phyloP scores from a whole-genome alignment of 129 eudicot genomes.

The Mikania micrantha region DNA sequence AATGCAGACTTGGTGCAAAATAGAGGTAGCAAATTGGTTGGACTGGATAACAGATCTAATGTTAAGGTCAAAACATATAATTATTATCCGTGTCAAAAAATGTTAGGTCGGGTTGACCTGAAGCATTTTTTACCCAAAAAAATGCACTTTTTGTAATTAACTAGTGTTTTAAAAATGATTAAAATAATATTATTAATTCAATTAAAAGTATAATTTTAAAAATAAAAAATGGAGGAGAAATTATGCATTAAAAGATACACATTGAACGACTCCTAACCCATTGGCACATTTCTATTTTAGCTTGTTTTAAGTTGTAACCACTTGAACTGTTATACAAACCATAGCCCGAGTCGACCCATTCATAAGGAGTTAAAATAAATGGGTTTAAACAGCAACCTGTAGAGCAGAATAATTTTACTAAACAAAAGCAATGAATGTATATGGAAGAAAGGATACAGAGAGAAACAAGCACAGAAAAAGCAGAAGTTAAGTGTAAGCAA shows the following conservation, averaged over 20 bases:
- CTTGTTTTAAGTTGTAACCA: not conserved
- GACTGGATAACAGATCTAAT: not conserved
- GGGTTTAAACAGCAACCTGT: not conserved
- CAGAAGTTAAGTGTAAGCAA: not conserved
- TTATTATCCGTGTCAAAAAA: not conserved
- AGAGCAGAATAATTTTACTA: conserved; percentile 1
- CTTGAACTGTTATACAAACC: not conserved
- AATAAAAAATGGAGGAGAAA: not conserved
- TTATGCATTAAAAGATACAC: not conserved
- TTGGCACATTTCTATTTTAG: not conserved
- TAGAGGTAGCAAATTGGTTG: not conserved
- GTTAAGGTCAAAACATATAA: not conserved
- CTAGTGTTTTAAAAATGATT: not conserved
- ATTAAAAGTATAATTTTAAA: not conserved
- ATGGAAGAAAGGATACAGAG: not conserved
- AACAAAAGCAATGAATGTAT: not conserved
- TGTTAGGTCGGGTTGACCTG: not conserved
- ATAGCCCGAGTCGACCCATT: not conserved
- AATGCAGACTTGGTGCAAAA: not conserved
- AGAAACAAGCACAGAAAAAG: not conserved
- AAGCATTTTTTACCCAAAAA: not conserved
- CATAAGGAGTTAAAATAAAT: not conserved
- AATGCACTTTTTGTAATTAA: not conserved
- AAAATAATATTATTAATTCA: not conserved
- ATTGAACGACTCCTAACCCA: not conserved